These are phyloP conservation scores for Barbatosphaeria neglecta DNA, from an alignment of 495 filamentous ascomycete genomes.

Conservation along the genomic window DNA sequence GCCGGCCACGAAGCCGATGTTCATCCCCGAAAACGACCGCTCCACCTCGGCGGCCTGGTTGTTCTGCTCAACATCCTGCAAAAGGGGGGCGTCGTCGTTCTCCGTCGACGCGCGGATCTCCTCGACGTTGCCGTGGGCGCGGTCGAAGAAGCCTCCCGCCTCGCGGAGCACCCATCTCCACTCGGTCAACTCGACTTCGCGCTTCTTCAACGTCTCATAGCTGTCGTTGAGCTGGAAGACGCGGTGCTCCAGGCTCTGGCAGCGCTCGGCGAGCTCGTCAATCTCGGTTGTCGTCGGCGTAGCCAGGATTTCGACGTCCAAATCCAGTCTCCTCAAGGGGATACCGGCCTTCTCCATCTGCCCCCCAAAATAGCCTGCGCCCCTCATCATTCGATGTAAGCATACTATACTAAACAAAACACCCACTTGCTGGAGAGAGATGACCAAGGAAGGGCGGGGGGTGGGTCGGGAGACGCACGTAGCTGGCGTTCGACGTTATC, in stretches of 20 bases:
- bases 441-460: background rate
- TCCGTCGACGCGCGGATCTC: conserved; percentile 89
- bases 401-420: too few species aligned
- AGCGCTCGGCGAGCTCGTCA: conserved; percentile 84
- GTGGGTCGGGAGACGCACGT: conserved; percentile 43
- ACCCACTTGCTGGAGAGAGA: too few species aligned
- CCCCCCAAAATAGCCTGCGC: conserved; percentile 70
- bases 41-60: conserved; percentile 63
- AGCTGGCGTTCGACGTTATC: conserved; percentile 98
- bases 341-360: conserved; percentile 93
- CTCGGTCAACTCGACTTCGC: conserved; percentile 91
- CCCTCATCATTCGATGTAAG: too few species aligned
- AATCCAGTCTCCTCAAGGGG: conserved; percentile 68
- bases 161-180: conserved; percentile 96
- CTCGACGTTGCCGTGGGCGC: conserved; percentile 89
- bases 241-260: conserved; percentile 82
- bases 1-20: conserved; percentile 99
- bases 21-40: conserved; percentile 87
- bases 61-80: conserved; percentile 80
- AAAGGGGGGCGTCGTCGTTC: conserved; percentile 70
- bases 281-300: conserved; percentile 87
- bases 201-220: conserved; percentile 95
- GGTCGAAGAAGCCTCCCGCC: conserved; percentile 92
- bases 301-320: conserved; percentile 73
- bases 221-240: conserved; percentile 88